Evolutionary conservation across 495 filamentous ascomycete genomes (phyloP).

Genomic region (Aspergillus cavernicola): DNA sequence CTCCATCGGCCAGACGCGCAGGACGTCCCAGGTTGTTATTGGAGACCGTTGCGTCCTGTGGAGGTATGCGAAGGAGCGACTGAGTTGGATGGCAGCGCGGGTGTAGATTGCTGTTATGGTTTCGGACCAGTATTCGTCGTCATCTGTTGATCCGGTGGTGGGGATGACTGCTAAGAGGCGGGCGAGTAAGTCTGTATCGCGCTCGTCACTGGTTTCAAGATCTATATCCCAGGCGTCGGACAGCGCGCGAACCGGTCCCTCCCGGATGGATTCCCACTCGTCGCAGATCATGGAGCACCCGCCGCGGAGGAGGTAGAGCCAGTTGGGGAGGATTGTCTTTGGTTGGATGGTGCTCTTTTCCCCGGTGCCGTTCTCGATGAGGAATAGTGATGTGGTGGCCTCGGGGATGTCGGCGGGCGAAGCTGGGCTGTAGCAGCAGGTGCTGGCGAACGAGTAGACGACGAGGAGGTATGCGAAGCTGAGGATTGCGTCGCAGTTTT

Average conservation of each 20-base stretch:
- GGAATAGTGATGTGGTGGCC: neutral
- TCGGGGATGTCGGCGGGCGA: neutral
- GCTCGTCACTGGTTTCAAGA: neutral
- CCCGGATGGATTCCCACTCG: neutral
- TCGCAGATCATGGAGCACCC: slow-evolving; percentile 13
- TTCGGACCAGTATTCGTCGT: neutral
- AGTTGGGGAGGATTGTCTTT: neutral
- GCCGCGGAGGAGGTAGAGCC: slow-evolving; percentile 5
- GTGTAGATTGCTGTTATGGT: neutral
- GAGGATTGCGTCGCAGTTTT: slow-evolving; percentile 35
- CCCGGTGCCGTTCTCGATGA: neutral
- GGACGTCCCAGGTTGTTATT: neutral
- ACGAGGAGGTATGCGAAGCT: slow-evolving; percentile 33
- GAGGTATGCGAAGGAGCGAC: neutral
- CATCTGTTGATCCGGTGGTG: neutral
- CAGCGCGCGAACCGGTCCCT: neutral
- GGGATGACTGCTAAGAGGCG: neutral
- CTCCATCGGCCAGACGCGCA: neutral
- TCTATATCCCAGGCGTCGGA: neutral
- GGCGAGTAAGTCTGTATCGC: neutral
- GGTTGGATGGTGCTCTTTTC: neutral
- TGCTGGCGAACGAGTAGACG: slow-evolving; percentile 19
- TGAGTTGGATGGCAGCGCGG: neutral
- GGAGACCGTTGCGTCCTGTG: neutral
- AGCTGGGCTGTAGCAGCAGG: neutral